Base-by-base conservation (phyloP, 805 yeast genomes). In the Kodamaea jinghongensis region DNA sequence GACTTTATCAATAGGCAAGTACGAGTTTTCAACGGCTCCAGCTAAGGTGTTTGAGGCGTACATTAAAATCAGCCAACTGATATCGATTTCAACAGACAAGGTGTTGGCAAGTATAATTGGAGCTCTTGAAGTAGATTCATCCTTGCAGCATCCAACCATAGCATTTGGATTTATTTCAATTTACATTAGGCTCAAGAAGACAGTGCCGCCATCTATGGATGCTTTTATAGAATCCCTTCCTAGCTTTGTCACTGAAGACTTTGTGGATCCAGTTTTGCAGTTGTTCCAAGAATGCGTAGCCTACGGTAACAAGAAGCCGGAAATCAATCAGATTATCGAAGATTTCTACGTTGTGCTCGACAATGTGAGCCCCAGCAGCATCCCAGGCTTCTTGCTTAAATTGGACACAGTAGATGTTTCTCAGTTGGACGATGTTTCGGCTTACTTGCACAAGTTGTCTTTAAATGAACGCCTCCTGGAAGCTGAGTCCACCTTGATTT, bases 401-500 rank as follows among this genome's bases (percentile, higher is more conserved):
- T 20, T 38, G 6, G n/a, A n/a, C 1, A 39, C 48, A 15, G 38
- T 51, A 3, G 42, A 47, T 1, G 41, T 50, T 28, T 41, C 42
- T 2, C 15, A 31, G 6, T 51, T 38, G 35, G 52, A 57, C 3
- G 56, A 55, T 3, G 51, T 75, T 4, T 42, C 62, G 4, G 39
- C 49, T 1, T 60, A 62, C 30, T 43, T 77, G 10, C 54, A 56
- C 16, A 29, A 46, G 3, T 46, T 73, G 14, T 61, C 70, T 2
- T 39, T 46, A 15, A 56, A 54, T 17, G 41, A 43, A 6, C 44
- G 43, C 9, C 45, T 60, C 27, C 48, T 51, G 22, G 45, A 32
- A 1, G 29, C 34, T 2, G 69, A 65, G 30, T 45, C 53, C 15
- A 38, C 42, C 3, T 25, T 63, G 25, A 42, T 62, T 2, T 51